phyloP scores from a whole-genome alignment of 371 early-diverging fungal genomes.

The Apophysomyces trapeziformis region DNA sequence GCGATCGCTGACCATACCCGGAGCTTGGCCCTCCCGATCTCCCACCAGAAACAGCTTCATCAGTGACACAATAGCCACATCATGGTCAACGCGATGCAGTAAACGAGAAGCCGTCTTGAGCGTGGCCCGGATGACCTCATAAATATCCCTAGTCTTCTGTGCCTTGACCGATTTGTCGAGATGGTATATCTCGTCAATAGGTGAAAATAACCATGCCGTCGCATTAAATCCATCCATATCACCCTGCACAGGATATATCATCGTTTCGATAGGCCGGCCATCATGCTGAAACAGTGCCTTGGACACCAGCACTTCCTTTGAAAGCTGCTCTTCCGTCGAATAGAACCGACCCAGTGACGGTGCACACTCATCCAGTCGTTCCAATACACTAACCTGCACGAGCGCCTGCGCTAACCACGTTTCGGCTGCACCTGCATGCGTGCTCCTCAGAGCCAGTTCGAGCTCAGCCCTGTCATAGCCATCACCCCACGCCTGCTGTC shows the following conservation, averaged over 20 bases:
- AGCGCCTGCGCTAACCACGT: conserved; percentile 40
- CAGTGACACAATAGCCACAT: conserved; percentile 47
- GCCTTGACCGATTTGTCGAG: conserved; percentile 41
- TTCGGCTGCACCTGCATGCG: conserved; percentile 34
- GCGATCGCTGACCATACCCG: conserved; percentile 38
- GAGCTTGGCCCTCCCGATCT: conserved; percentile 41
- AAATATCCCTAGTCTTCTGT: conserved; percentile 27
- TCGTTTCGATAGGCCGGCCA: conserved; percentile 27
- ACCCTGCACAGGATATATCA: conserved; percentile 27
- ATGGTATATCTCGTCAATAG: conserved; percentile 59
- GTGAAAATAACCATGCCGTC: conserved; percentile 54
- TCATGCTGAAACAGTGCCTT: conserved; percentile 46
- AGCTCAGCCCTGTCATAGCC: conserved; percentile 28
- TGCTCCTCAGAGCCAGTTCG: conserved; percentile 20
- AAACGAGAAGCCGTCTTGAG: conserved; percentile 32
- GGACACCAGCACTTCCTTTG: conserved; percentile 15
- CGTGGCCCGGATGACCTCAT: conserved; percentile 39
- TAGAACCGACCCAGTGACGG: conserved; percentile 32
- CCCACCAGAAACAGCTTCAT: conserved; percentile 58
- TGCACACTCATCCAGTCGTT: conserved; percentile 15
- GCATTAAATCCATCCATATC: conserved; percentile 9
- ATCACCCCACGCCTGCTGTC: conserved; percentile 16
- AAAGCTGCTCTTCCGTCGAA: conserved; percentile 4
- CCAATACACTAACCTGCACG: conserved; percentile 36
- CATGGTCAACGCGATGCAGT: conserved; percentile 36